A percentile compares a stretch with the other conserved stretches of the same genome.
Conservation (phyloP, 768 basidiomycete genomes). For the Gymnopilus dilepis region DNA sequence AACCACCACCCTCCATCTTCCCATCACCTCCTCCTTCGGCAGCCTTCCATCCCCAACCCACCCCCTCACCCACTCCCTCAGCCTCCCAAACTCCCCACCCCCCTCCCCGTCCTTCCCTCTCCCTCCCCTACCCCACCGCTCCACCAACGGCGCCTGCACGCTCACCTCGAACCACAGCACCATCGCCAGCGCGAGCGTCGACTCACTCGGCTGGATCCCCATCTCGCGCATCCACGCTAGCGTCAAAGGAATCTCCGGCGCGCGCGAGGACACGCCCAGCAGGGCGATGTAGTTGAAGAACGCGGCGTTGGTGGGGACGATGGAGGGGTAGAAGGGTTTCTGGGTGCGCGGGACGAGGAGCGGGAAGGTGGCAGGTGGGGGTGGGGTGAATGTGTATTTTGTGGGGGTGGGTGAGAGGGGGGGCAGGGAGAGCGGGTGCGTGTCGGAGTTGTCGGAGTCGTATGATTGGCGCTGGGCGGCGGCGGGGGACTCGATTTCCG, state of each 20-base stretch:
- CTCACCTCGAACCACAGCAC: slow-evolving; percentile 78
- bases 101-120: too few relatives aligned
- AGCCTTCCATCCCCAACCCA: slow-evolving; percentile 59
- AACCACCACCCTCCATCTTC: slow-evolving; percentile 39
- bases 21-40: slow-evolving; percentile 44
- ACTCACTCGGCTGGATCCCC: slow-evolving; percentile 52
- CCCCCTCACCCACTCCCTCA: slow-evolving; percentile 57
- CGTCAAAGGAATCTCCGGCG: slow-evolving; percentile 65
- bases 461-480: slow-evolving; percentile 33
- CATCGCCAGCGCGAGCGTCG: slow-evolving; percentile 64
- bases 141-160: slow-evolving; percentile 62
- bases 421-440: slow-evolving; percentile 16
- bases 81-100: slow-evolving; percentile 46
- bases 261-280: slow-evolving; percentile 49
- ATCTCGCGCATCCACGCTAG: slow-evolving; percentile 79
- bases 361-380: slow-evolving; percentile 31
- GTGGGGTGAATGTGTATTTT: slow-evolving; percentile 22
- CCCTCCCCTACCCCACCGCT: slow-evolving; percentile 46
- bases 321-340: slow-evolving; percentile 29
- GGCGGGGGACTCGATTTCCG: slow-evolving; percentile 42
- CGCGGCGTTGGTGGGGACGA: slow-evolving; percentile 52
- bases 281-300: slow-evolving; percentile 67
- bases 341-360: slow-evolving; percentile 27
- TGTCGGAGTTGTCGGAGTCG: slow-evolving; percentile 25
- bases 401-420: slow-evolving; percentile 13